Percentiles rank a stretch among this genome's conserved stretches.
Conservation (phyloP, 2,329 filamentous ascomycete species). For the Alternaria arbusti region DNA sequence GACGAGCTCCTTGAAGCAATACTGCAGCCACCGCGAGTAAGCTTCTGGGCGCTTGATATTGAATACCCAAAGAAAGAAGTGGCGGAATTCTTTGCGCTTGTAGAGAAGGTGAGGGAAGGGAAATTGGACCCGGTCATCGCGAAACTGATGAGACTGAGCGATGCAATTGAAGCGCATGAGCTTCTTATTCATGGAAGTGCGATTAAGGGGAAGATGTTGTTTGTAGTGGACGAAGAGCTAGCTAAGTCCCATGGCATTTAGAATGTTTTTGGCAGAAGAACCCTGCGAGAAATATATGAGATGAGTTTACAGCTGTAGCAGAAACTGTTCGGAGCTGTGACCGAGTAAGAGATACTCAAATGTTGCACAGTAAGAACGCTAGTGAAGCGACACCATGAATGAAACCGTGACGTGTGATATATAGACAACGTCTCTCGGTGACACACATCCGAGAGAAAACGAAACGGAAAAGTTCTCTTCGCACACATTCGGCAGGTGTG, state of each 20-base stretch:
- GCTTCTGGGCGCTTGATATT: constrained; percentile 7
- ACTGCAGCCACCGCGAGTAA: constrained; percentile 2
- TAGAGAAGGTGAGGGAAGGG: constrained; percentile 10
- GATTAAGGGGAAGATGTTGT: constrained; percentile 14
- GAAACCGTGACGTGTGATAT: too few species aligned
- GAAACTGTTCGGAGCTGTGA: too few species aligned
- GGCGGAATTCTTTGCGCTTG: constrained; percentile 8
- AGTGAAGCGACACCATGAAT: too few species aligned
- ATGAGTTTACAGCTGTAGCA: too few species aligned
- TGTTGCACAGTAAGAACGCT: too few species aligned
- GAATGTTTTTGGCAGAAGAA: neutral
- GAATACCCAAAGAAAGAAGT: constrained; percentile 3
- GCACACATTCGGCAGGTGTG: too few species aligned
- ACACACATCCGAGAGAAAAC: too few species aligned
- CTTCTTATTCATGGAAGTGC: constrained; percentile 7
- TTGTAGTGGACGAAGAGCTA: constrained; percentile 7
- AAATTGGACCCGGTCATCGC: constrained; percentile 8
- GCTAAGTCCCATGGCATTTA: constrained; percentile 5
- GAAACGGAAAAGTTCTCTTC: too few species aligned
- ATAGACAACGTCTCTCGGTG: too few species aligned
- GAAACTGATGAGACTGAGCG: constrained; percentile 8
- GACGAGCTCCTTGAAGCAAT: neutral
- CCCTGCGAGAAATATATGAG: too few species aligned
- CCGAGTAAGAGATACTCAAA: too few species aligned
- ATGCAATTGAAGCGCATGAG: constrained; percentile 10